Evolutionary conservation across 768 basidiomycete genomes (phyloP).

Genomic region (Roridomyces roridus): DNA sequence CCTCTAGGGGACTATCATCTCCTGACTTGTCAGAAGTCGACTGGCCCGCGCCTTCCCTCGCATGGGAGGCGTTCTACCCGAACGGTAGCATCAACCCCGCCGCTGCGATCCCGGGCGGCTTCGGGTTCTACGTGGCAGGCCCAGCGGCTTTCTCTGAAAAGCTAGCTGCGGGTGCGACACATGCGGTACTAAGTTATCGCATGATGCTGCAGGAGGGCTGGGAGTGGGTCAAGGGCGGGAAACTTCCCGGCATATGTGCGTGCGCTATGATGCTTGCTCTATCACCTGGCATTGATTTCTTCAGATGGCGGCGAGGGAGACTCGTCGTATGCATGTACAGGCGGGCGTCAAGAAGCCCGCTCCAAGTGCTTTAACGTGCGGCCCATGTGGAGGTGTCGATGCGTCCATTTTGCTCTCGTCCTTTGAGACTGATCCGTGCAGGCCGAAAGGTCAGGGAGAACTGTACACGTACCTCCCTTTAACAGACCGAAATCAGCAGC

Average conservation of each 20-base stretch:
- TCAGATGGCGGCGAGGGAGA: conserved; percentile 66
- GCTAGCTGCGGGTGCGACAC: conserved; percentile 48
- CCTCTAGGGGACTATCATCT: too few species aligned
- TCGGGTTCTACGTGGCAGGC: conserved; percentile 74
- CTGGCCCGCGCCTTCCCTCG: too few species aligned
- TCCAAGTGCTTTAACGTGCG: conserved; percentile 74
- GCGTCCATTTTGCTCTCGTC: conserved; percentile 10
- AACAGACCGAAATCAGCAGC: conserved; percentile 44
- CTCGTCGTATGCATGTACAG: conserved; percentile 69
- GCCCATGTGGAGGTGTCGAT: conserved; percentile 72
- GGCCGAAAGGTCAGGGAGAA: conserved; percentile 63
- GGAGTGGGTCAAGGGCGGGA: conserved; percentile 78
- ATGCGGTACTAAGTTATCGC: conserved; percentile 69
- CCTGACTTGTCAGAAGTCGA: too few species aligned
- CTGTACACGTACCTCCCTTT: conserved; percentile 74
- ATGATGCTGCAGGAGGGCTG: conserved; percentile 68
- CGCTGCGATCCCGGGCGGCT: conserved; percentile 60
- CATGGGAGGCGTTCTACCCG: conserved; percentile 60
- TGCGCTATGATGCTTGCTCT: conserved; percentile 10
- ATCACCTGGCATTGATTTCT: conserved; percentile 32
- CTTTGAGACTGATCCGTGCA: conserved; percentile 26
- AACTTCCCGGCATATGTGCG: conserved; percentile 76
- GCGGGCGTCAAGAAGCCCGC: conserved; percentile 68
- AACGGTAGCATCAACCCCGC: conserved; percentile 67
- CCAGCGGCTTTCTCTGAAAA: conserved; percentile 46